Percentiles rank a stretch among this genome's conserved stretches.
These are phyloP conservation scores for Myriosclerotinia scirpicola DNA, from an alignment of 2,329 filamentous ascomycete genomes.

Conservation along the genomic window DNA sequence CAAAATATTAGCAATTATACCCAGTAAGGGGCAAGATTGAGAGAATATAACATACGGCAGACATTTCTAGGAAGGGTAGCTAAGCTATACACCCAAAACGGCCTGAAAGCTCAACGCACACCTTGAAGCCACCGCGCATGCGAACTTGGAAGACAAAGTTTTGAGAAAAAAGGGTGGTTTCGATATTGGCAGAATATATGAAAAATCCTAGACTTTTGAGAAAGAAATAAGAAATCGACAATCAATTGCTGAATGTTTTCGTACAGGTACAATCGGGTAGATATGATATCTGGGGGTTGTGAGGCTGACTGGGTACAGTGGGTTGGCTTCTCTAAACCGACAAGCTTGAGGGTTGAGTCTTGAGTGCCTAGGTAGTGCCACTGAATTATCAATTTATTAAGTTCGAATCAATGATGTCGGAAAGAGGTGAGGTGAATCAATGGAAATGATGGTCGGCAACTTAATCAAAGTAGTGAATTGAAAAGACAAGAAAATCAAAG, in stretches of 20 bases:
- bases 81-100: slow-evolving; percentile 25
- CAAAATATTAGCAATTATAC: neutral
- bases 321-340: slow-evolving; percentile 4
- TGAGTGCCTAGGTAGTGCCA: neutral
- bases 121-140: slow-evolving; percentile 18
- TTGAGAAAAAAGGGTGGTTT: neutral
- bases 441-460: neutral
- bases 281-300: neutral
- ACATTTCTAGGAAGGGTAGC: slow-evolving; percentile 33
- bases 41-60: slow-evolving; percentile 36
- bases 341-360: slow-evolving; percentile 10
- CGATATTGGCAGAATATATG: slow-evolving; percentile 3
- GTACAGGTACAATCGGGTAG: slow-evolving; percentile 11
- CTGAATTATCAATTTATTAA: slow-evolving; percentile 12
- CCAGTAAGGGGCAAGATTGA: neutral
- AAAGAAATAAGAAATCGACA: neutral
- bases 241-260: slow-evolving; percentile 13
- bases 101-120: slow-evolving; percentile 29
- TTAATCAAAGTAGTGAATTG: slow-evolving; percentile 2
- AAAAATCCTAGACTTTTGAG: neutral
- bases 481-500: neutral
- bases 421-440: neutral
- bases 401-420: neutral
- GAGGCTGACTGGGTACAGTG: slow-evolving; percentile 1
- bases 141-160: slow-evolving; percentile 4